These are phyloP conservation scores for Trichosporon sp. DNA, from an alignment of 1,284 basidiomycete species.

Conservation along the genomic window DNA sequence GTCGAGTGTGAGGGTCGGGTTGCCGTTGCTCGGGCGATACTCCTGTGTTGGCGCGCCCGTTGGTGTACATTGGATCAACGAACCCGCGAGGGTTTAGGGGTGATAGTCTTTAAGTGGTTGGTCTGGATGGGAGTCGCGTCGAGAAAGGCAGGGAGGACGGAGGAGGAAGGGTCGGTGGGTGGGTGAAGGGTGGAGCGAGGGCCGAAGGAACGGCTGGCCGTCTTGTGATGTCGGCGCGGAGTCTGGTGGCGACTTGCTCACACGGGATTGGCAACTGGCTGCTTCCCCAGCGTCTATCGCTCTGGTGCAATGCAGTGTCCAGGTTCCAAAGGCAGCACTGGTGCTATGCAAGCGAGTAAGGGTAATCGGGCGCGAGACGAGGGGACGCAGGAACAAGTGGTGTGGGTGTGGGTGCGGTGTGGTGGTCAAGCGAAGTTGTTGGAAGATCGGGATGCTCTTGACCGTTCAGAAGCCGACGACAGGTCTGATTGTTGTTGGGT, in stretches of 20 bases:
- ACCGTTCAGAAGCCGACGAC: neutral
- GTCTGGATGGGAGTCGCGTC: neutral
- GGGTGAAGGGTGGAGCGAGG: neutral
- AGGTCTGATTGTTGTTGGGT: neutral
- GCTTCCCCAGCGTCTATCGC: neutral
- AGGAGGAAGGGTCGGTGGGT: neutral
- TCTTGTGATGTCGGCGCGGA: neutral
- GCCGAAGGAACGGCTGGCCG: neutral
- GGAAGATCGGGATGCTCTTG: neutral
- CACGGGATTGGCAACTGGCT: neutral
- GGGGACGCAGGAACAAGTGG: neutral
- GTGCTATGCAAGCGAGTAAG: neutral
- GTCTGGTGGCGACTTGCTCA: neutral
- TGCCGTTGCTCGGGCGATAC: slow-evolving; percentile 2
- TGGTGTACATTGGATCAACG: slow-evolving; percentile 4
- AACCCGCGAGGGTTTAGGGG: neutral
- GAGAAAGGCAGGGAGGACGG: neutral
- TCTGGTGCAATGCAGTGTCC: neutral
- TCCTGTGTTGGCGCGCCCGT: neutral
- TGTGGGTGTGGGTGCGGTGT: neutral
- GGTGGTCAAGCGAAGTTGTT: neutral
- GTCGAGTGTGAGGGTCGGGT: neutral
- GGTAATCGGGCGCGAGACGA: neutral
- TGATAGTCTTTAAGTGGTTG: neutral
- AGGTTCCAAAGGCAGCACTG: neutral